These are phyloP conservation scores for Populus euphratica DNA, from an alignment of 345 rosid species.

Conservation along the genomic window DNA sequence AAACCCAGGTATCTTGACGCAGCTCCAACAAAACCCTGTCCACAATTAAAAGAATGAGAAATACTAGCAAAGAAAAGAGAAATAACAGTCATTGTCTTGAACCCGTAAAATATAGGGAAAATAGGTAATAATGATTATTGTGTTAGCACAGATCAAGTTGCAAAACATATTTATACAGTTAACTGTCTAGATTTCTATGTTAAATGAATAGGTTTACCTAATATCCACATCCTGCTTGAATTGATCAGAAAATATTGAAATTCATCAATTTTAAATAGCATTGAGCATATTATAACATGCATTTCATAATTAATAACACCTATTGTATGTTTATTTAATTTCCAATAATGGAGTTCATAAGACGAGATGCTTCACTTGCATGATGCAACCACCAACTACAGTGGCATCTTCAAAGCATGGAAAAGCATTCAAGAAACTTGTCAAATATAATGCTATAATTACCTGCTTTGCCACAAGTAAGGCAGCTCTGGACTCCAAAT, in stretches of 20 bases:
- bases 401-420: neutral
- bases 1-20: constrained; percentile 86
- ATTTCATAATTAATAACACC: neutral
- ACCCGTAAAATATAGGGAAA: neutral
- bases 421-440: neutral
- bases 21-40: constrained; percentile 84
- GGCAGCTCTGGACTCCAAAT: constrained; percentile 81
- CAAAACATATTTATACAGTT: neutral
- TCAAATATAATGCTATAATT: constrained; percentile 2
- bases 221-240: neutral
- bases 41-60: constrained; percentile 3
- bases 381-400: neutral
- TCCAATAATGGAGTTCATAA: neutral
- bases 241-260: no score
- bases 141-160: neutral
- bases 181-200: neutral
- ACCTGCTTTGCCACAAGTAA: constrained; percentile 89
- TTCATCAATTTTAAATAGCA: no score
- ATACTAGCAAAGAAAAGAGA: neutral
- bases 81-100: neutral
- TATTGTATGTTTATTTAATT: neutral
- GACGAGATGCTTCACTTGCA: neutral
- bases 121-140: neutral
- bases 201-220: neutral
- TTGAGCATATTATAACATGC: neutral